Base-by-base conservation (phyloP, 371 early-diverging fungal species). In the Polyrhizophydium stewartii region DNA sequence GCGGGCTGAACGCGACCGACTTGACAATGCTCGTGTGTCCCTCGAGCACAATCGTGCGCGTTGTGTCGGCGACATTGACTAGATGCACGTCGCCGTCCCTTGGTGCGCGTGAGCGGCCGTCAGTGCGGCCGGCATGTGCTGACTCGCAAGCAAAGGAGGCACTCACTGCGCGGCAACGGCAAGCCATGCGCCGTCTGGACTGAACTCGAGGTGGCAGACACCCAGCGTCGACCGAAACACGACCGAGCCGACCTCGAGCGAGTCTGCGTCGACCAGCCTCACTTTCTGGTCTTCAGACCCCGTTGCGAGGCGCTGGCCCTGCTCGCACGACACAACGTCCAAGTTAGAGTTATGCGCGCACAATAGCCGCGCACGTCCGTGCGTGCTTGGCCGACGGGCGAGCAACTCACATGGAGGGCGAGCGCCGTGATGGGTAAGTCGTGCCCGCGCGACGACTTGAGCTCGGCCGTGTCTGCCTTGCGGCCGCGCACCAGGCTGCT, bases 81-180 rank as follows among this genome's bases (percentile, higher is more conserved):
- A 67, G 43, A 16, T 63, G n/a, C 30, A 62, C 62, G 13, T 53
- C 53, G 19, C 58, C 58, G 52, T 67, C 67, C 35, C 67, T 67
- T 3, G 21, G 21, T 21, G 24, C 10, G n/a, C 27, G 21, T n/a
- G n/a, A 3, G 22, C 51, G 5, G 12, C 28, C 47, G 35, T 1
- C 25, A 47, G 22, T 7, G 7, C 3, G 3, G 25, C 49, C 7
- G 22, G 49, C 49, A 16, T 6, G 7, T 47, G 49, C 28, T 25
- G 49, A 10, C 17, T 31, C 22, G 3, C 61, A 61, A 31, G 41
- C 19, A 49, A 28, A 32, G n/a, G n/a, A 33, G 46, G n/a, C 25
- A 50, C 59, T 38, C 32, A 67, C 67, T 67, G 63, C 9, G 58
- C 63, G 37, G 56, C 67, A 13, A 58, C 60, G 17, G 67, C 62